phyloP scores from a whole-genome alignment of 768 basidiomycete genomes.

The Mycena rebaudengoi region DNA sequence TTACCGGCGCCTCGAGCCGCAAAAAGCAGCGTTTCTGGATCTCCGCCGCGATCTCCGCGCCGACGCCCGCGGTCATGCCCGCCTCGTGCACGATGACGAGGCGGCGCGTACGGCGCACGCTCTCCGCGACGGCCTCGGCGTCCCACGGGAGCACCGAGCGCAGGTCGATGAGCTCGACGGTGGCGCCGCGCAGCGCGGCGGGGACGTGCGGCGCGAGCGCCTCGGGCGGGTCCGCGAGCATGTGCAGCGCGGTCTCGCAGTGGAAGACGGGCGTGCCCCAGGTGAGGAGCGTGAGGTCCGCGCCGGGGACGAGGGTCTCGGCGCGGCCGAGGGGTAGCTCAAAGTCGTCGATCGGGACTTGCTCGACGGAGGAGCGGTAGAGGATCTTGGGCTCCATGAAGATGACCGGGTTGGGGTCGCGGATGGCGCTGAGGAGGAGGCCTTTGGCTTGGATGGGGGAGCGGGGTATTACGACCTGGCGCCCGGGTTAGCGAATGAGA shows the following conservation, averaged over 20 bases:
- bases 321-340: conserved; percentile 84
- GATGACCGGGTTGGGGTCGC: conserved; percentile 93
- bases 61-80: conserved; percentile 86
- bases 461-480: conserved; percentile 86
- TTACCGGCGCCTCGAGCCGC: conserved; percentile 87
- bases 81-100: conserved; percentile 94
- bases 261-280: conserved; percentile 96
- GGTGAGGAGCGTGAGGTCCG: conserved; percentile 88
- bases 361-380: conserved; percentile 94
- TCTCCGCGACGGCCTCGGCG: conserved; percentile 78
- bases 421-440: conserved; percentile 82
- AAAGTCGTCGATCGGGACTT: conserved; percentile 91
- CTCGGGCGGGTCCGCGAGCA: conserved; percentile 73
- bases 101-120: conserved; percentile 85
- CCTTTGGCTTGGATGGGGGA: conserved; percentile 98
- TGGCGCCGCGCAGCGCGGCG: conserved; percentile 66
- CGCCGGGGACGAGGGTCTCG: conserved; percentile 76
- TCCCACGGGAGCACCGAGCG: conserved; percentile 93
- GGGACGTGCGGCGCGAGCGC: conserved; percentile 74
- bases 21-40: conserved; percentile 90
- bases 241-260: conserved; percentile 83
- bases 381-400: conserved; percentile 97
- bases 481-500: not conserved
- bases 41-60: conserved; percentile 91
- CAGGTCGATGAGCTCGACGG: conserved; percentile 90